Evolutionary conservation across 225 moss, liverwort and hornwort species (phyloP).

Genomic region (Lunularia cruciata): DNA sequence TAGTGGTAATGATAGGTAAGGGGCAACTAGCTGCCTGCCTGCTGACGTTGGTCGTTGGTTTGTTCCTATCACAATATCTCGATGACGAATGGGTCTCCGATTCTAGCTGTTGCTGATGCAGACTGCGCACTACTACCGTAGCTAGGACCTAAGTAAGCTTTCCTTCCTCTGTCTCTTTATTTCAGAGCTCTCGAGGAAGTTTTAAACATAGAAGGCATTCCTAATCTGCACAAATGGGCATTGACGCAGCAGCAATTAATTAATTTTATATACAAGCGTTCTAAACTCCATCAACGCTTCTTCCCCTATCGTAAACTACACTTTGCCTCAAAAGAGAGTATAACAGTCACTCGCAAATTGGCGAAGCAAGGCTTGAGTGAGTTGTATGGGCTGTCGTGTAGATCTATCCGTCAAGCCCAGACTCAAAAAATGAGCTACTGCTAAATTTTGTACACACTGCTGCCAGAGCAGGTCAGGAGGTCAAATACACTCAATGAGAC

Average conservation of each 20-base stretch:
- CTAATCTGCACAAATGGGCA: slow-evolving; percentile 1
- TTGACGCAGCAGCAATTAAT: slow-evolving; percentile 5
- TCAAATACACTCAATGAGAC: not conserved
- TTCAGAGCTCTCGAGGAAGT: not conserved
- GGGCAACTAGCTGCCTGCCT: no score
- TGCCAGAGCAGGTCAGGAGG: not conserved
- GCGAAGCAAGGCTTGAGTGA: not conserved
- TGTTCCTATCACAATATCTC: no score
- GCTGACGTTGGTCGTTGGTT: no score
- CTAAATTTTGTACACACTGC: slow-evolving; percentile 8
- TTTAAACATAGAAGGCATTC: not conserved
- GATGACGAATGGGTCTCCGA: not conserved
- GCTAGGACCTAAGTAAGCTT: not conserved
- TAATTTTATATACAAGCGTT: slow-evolving; percentile 2
- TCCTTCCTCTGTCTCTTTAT: not conserved
- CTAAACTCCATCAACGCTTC: not conserved
- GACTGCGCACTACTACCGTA: not conserved
- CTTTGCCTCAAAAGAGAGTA: not conserved
- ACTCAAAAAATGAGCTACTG: slow-evolving; percentile 7
- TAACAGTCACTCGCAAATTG: not conserved
- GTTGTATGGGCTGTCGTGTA: slow-evolving; percentile 1
- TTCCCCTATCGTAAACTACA: not conserved
- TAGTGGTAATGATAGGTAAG: no score
- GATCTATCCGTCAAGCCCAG: not conserved
- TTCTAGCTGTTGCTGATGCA: not conserved